Base-by-base conservation (phyloP, 139 green algal genomes). In the Bryopsis sp. region DNA sequence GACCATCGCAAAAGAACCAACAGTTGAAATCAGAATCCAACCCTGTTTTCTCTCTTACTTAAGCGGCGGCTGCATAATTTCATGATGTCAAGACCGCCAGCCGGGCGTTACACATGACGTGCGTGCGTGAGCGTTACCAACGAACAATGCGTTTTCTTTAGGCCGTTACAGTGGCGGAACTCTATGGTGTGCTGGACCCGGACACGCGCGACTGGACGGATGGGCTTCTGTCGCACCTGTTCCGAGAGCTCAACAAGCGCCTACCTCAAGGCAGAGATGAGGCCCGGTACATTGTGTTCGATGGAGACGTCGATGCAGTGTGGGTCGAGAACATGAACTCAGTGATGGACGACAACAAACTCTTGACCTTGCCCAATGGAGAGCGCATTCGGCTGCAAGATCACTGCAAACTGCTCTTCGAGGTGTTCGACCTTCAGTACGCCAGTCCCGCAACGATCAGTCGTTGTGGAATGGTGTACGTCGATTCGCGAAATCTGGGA, bases 241-340 rank as follows among this genome's bases (percentile, higher is more conserved):
- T 86, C 72, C 66, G 86, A 8, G 85, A 92, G 76, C 78, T 88
- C 39, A 90, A 88, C 72, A 86, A 86, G 68, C 78, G 83, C 33
- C 68, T 95, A 58, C 66, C 79, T 2, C 11, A 67, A 32, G 83
- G 78, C 36, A 84, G 82, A 67, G 81, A 87, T 19, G 82, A 88
- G 76, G 73, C 35, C 1, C 50, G 67, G 19, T 90, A 88, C 69
- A 70, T 95, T 38, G 79, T 95, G 24, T 90, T 95, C 68, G 88
- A 95, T 70, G 88, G 85, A 37, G 86, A 92, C 66, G 85, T 92
- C 39, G 88, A 95, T 58, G 86, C 88, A 19, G 81, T 92, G 78
- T 95, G 88, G 88, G 86, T 95, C 64, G 88, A 95, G 76, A 92
- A 92, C 79, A 92, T 95, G 85, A 95, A 95, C 77, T 82, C 68